phyloP scores from a whole-genome alignment of 75 land plant species.

The Azolla pinnata region DNA sequence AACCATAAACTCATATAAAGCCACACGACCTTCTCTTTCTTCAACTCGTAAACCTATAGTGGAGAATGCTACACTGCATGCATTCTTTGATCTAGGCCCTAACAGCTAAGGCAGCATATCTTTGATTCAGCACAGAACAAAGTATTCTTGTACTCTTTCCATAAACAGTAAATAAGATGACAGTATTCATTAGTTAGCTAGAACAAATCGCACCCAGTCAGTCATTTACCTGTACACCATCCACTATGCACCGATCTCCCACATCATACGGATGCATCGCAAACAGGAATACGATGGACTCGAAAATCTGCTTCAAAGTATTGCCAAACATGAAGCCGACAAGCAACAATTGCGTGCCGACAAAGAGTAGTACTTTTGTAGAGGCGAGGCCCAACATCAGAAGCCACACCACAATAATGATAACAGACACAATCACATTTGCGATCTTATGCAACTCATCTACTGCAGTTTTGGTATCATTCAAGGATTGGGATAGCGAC shows the following conservation, averaged over 20 bases:
- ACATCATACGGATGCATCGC: constrained; percentile 95
- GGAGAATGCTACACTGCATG: too few relatives aligned
- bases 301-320: constrained; percentile 75
- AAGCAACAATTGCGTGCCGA: constrained; percentile 73
- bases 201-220: neutral
- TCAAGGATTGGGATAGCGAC: constrained; percentile 74
- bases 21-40: too few relatives aligned
- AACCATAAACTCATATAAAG: too few relatives aligned
- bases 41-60: too few relatives aligned
- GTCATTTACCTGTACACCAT: constrained; percentile 69
- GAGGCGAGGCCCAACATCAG: constrained; percentile 78
- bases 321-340: constrained; percentile 86
- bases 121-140: too few relatives aligned
- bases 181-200: too few relatives aligned
- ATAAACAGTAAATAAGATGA: too few relatives aligned
- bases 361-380: constrained; percentile 47
- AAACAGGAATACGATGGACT: constrained; percentile 84
- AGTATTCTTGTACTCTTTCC: too few relatives aligned
- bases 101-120: too few relatives aligned
- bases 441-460: constrained; percentile 68
- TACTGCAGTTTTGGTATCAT: constrained; percentile 96
- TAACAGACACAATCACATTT: constrained; percentile 38
- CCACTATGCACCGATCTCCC: constrained; percentile 87
- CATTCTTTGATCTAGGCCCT: too few relatives aligned
- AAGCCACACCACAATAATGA: constrained; percentile 55